Base-by-base conservation (phyloP, 768 basidiomycete genomes). In the Rickenella mellea region DNA sequence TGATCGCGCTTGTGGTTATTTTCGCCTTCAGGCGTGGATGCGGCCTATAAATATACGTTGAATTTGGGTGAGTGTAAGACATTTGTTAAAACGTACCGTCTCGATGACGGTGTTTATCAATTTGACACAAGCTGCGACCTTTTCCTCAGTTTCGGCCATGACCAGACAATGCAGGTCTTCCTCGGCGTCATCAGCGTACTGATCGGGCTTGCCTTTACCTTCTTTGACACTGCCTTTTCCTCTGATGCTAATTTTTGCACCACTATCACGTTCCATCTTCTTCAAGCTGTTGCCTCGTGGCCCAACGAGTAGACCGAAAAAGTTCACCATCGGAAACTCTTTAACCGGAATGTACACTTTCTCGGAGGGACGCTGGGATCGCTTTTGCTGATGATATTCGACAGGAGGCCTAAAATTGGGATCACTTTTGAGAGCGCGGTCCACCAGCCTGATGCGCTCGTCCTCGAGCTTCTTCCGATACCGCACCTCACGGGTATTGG, bases 291-390 rank as follows among this genome's bases (percentile, higher is more conserved):
- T 98, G 35, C 96, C 96, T 55, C 96, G 86, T 55, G 96, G 96
- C 27, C 96, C 96, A 49, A 99, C 94, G 47, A 99, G 77, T 47
- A 99, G 70, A 53, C 96, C 96, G 55, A 99, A 98, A 68, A 98
- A 99, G 61, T 99, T 99, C 71, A 99, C 97, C 66, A 98, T 93
- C 1, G 96, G 96, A 53, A 99, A 99, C 65, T 99, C 96, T 62
- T 99, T 98, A 59, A 97, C 93, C 28, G 96, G 96, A 47, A 99
- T 97, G 60, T 98, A 99, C 47, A 99, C 96, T 66, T 98, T 98
- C 46, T 99, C 96, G 27, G 87, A 86, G 11, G 94, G 93, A 36
- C 91, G 78, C 45, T 89, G 86, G 30, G 87, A 88, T 25, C 91
- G 83, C 63, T 96, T 94, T 59, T 91, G 83, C 60, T 91, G 86